Percentiles rank a stretch among this genome's conserved stretches.
Evolutionary conservation across 306 rosid species (phyloP).

Genomic region (Corylus avellana): DNA sequence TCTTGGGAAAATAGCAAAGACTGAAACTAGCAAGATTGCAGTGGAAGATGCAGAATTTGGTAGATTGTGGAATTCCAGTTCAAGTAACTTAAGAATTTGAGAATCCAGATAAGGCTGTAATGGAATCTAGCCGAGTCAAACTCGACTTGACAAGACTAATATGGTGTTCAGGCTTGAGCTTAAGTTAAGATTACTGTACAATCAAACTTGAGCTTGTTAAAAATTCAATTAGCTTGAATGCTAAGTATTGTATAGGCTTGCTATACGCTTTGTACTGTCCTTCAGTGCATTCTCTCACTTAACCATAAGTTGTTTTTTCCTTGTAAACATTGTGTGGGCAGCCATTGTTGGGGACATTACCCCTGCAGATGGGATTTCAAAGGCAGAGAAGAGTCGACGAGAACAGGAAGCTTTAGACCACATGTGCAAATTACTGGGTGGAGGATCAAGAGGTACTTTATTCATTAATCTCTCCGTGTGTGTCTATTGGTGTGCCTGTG

Average conservation of each 20-base stretch:
- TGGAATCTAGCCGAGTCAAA: not conserved
- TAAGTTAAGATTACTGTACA: not conserved
- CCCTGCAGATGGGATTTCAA: conserved; percentile 79
- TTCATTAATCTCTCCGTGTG: not conserved
- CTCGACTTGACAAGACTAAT: no score
- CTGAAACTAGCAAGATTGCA: not conserved
- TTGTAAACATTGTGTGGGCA: conserved; percentile 25
- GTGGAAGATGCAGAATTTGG: not conserved
- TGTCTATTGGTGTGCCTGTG: not conserved
- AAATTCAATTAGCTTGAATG: not conserved
- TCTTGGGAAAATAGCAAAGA: not conserved
- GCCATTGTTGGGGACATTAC: conserved; percentile 97
- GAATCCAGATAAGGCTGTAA: not conserved
- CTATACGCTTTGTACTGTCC: not conserved
- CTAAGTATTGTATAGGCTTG: not conserved
- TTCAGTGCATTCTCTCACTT: not conserved
- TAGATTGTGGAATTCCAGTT: not conserved
- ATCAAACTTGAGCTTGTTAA: not conserved
- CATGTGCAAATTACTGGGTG: conserved; percentile 93
- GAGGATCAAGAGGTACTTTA: conserved; percentile 71
- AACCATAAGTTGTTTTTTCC: conserved; percentile 3
- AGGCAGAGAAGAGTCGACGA: conserved; percentile 64
- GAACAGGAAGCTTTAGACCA: conserved; percentile 80
- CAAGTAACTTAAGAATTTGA: not conserved
- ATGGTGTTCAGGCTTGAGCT: not conserved